A percentile compares a stretch with the other conserved stretches of the same genome.
Conservation (phyloP, 2,329 filamentous ascomycete genomes). For the Colletotrichum lupini region DNA sequence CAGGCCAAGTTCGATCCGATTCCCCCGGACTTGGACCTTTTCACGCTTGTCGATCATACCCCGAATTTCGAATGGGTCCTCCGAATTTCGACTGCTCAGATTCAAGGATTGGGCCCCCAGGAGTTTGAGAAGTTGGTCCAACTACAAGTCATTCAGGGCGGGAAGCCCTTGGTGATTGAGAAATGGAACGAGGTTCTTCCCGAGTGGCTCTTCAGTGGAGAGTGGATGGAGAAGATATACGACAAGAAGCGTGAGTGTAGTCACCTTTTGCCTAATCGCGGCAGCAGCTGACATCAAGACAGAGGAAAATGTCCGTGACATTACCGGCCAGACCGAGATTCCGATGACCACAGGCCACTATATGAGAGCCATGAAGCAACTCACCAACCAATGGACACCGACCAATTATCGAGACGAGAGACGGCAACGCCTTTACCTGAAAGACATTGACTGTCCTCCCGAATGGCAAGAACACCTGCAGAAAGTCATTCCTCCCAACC, state of each 20-base stretch:
- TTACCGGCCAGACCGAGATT: conserved; percentile 77
- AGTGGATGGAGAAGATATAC: conserved; percentile 84
- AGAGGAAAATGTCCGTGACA: conserved; percentile 89
- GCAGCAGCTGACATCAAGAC: conserved; percentile 38
- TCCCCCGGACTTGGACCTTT: conserved; percentile 84
- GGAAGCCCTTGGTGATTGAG: conserved; percentile 90
- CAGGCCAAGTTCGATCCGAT: conserved; percentile 94
- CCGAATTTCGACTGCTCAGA: conserved; percentile 81
- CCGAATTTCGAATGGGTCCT: conserved; percentile 90
- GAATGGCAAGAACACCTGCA: conserved; percentile 87
- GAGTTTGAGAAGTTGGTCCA: conserved; percentile 88
- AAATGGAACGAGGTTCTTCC: conserved; percentile 85
- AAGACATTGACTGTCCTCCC: conserved; percentile 94
- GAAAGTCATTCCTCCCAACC: conserved; percentile 79
- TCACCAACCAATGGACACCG: conserved; percentile 84
- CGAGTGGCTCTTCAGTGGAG: conserved; percentile 78
- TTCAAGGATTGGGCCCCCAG: conserved; percentile 79
- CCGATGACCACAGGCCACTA: conserved; percentile 92
- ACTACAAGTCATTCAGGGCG: conserved; percentile 84
- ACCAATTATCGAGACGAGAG: conserved; percentile 82
- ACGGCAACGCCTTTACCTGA: conserved; percentile 90
- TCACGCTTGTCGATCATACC: conserved; percentile 78
- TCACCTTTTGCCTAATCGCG: not conserved
- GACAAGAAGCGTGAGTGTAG: conserved; percentile 77
- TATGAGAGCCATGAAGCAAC: conserved; percentile 83